phyloP scores from a whole-genome alignment of 2,329 filamentous ascomycete genomes.

The Lasiodiplodia hormozganensis region DNA sequence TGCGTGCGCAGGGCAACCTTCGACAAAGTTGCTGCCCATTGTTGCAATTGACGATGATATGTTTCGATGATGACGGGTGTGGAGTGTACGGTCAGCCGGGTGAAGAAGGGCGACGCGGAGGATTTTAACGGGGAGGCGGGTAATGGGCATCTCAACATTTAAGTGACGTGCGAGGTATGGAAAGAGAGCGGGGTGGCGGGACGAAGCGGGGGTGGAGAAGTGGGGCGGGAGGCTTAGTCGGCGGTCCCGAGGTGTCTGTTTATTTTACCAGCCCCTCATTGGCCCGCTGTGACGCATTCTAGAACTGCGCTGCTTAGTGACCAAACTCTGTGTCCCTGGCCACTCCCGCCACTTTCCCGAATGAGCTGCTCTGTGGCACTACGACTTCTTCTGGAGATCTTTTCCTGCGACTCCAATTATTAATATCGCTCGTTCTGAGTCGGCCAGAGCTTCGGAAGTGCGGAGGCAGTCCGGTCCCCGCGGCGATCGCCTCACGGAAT shows the following conservation, averaged over 20 bases:
- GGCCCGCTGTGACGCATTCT: neutral
- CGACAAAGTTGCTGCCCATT: slow-evolving; percentile 8
- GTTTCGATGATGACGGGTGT: neutral
- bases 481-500: neutral
- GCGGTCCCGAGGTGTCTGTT: slow-evolving; percentile 15
- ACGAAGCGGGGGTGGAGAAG: slow-evolving; percentile 11
- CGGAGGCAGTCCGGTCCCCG: neutral
- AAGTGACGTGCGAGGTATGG: neutral
- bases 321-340: neutral
- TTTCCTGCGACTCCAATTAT: neutral
- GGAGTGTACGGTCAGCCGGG: neutral
- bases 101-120: neutral
- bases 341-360: neutral
- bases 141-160: neutral
- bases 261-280: slow-evolving; percentile 1
- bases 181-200: neutral
- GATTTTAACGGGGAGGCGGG: neutral
- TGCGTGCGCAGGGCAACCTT: slow-evolving; percentile 21
- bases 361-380: neutral
- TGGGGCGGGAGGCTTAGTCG: neutral
- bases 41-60: neutral
- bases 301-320: slow-evolving; percentile 17
- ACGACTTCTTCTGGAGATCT: neutral
- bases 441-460: neutral
- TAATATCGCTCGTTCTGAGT: too few species aligned